These are phyloP conservation scores for Narthecium ossifragum DNA, from an alignment of 106 monocot species.

Conservation along the genomic window DNA sequence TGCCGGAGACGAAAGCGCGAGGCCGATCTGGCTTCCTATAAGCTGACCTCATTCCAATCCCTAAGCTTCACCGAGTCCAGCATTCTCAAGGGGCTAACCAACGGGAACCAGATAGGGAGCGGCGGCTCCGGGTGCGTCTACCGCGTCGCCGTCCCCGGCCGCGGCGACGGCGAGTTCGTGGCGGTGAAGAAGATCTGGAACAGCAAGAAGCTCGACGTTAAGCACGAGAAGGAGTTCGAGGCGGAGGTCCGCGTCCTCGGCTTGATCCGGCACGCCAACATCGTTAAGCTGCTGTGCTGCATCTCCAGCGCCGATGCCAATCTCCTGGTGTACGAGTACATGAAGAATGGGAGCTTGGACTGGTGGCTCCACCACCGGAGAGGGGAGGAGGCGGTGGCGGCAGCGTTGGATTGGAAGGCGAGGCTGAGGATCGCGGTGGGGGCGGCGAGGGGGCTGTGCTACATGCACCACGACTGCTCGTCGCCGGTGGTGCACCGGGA, in stretches of 20 bases:
- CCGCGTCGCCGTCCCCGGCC: conserved; percentile 13
- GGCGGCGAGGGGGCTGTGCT: conserved; percentile 34
- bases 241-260: conserved; percentile 42
- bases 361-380: conserved; percentile 29
- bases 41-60: conserved; percentile 40
- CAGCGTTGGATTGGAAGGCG: conserved; percentile 33
- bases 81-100: conserved; percentile 28
- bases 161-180: conserved; percentile 5
- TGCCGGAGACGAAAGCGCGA: neutral
- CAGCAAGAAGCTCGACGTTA: conserved; percentile 13
- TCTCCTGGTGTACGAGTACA: conserved; percentile 57
- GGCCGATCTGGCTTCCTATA: conserved; percentile 19
- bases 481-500: conserved; percentile 45
- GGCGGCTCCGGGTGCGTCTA: conserved; percentile 49
- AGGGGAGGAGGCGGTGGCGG: neutral
- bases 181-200: conserved; percentile 48
- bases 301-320: conserved; percentile 28
- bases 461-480: conserved; percentile 52
- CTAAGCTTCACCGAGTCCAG: conserved; percentile 29
- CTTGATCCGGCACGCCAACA: conserved; percentile 45
- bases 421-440: conserved; percentile 41
- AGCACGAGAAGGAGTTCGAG: conserved; percentile 40
- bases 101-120: conserved; percentile 35
- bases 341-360: conserved; percentile 54
- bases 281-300: conserved; percentile 43